A percentile compares a stretch with the other conserved stretches of the same genome.
Conservation (phyloP, 192 early-diverging fungal species). For the Geosiphon pyriformis region DNA sequence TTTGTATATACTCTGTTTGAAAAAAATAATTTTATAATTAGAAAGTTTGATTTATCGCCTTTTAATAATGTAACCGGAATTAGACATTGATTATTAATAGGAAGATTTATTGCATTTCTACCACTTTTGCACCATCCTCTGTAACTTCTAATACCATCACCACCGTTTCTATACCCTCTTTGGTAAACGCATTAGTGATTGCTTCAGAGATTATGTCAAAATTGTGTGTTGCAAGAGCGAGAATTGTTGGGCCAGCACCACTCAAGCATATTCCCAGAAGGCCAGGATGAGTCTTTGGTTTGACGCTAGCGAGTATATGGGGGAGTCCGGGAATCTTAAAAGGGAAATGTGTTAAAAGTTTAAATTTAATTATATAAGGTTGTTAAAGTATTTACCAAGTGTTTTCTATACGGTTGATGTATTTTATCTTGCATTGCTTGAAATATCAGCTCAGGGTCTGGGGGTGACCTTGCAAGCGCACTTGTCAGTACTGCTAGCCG, state of each 20-base stretch:
- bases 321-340: constrained; percentile 78
- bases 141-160: constrained; percentile 62
- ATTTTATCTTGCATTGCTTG: constrained; percentile 93
- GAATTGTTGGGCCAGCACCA: constrained; percentile 95
- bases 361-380: not conserved
- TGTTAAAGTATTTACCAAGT: constrained; percentile 55
- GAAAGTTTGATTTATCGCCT: too few relatives aligned
- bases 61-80: too few relatives aligned
- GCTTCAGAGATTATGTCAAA: constrained; percentile 78
- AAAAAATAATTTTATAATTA: too few relatives aligned
- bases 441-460: constrained; percentile 72
- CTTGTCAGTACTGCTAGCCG: constrained; percentile 86
- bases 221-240: constrained; percentile 78
- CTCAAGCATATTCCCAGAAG: constrained; percentile 89
- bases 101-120: not conserved
- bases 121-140: constrained; percentile 42
- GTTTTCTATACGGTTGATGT: constrained; percentile 94
- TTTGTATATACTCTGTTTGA: too few relatives aligned
- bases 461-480: constrained; percentile 66
- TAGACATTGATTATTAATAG: too few relatives aligned
- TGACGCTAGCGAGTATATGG: constrained; percentile 72
- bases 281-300: constrained; percentile 70
- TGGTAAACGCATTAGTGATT: constrained; percentile 57
- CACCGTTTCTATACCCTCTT: constrained; percentile 46
- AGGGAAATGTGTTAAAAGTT: not conserved